Evolutionary conservation across 176 grass and related monocot genomes (phyloP), one percentile per base, ranked within the genome.

Genomic region (Avena insularis): DNA sequence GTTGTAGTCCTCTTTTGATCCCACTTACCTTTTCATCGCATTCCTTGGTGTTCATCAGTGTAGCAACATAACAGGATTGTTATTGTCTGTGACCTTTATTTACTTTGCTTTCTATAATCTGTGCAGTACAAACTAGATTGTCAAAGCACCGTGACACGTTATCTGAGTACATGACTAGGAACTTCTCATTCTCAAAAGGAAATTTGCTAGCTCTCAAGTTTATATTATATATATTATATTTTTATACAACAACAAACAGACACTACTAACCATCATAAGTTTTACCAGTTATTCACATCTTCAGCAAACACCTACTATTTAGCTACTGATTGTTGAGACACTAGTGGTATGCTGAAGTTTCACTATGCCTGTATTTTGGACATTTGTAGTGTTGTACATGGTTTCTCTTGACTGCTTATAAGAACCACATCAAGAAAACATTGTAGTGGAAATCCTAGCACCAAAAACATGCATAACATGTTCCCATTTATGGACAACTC

Each of bases 1-100:
- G 77, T 8, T 25, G 46, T 85, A 71, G 2, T 35, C 33, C 35
- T 36, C 4, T 36, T 36, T 36, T 36, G 35, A 38, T 77, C 61
- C 78, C 86, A 77, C 58, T 76, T 88, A 84, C 64, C 68, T 73
- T 75, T 72, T 86, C 55, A 27, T 55, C 57, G 16, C 31, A 65
- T 79, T 46, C 80, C 50, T 33, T 55, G 71, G 33, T 53, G 12
- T 53, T 53, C 50, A 53, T 53, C 2, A 15, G 23, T 53, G 11
- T 53, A 50, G 49, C 11, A 50, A 2, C 49, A 13, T 53, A 4
- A 53, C 50, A 53, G 0, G 50, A 53, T 53, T 53, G 50, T 53
- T 53, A 53, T 3, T 53, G 0, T 53, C 50, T 53, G 50, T 3
- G 50, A 2, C 11, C 12, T 51, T 51, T 13, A 12, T 12, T 47